A percentile compares a stretch with the other conserved stretches of the same genome.
Evolutionary conservation across 2,329 filamentous ascomycete genomes (phyloP).

Genomic region (Clonostachys rosea): DNA sequence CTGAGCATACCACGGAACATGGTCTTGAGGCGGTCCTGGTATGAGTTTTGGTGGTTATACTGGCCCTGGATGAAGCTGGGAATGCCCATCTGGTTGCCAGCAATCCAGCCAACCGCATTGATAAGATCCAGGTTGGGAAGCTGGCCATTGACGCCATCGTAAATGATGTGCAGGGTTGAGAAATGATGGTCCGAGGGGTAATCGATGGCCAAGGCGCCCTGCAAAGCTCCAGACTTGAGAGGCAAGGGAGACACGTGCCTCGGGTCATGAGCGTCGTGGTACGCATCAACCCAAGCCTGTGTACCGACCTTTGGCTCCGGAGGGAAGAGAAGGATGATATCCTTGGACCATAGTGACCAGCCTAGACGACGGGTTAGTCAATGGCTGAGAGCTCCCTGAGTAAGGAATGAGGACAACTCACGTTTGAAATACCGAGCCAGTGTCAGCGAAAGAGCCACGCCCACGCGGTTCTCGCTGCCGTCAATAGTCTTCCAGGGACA

Average conservation of each 20-base stretch:
- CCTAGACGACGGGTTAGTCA: conserved; percentile 35
- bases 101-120: conserved; percentile 87
- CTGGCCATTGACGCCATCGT: conserved; percentile 94
- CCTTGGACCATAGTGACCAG: conserved; percentile 98
- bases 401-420: conserved; percentile 19
- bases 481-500: conserved; percentile 84
- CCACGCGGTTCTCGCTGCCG: conserved; percentile 76
- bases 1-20: conserved; percentile 91
- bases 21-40: conserved; percentile 76
- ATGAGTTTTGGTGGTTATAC: conserved; percentile 76
- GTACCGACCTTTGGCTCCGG: conserved; percentile 86
- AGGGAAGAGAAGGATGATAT: conserved; percentile 88
- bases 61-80: conserved; percentile 80
- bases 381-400: neutral
- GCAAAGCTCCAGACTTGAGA: conserved; percentile 87
- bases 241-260: conserved; percentile 69
- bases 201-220: conserved; percentile 90
- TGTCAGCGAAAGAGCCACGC: conserved; percentile 80
- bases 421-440: conserved; percentile 92
- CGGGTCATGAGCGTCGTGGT: conserved; percentile 82
- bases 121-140: conserved; percentile 93
- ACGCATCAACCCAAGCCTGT: conserved; percentile 96
- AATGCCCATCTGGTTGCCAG: conserved; percentile 88
- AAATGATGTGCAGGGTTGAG: conserved; percentile 83
- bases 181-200: conserved; percentile 84